Percentiles rank a stretch among this genome's conserved stretches.
These are phyloP conservation scores for Dentipellis sp. DNA, from an alignment of 768 basidiomycete genomes.

Conservation along the genomic window DNA sequence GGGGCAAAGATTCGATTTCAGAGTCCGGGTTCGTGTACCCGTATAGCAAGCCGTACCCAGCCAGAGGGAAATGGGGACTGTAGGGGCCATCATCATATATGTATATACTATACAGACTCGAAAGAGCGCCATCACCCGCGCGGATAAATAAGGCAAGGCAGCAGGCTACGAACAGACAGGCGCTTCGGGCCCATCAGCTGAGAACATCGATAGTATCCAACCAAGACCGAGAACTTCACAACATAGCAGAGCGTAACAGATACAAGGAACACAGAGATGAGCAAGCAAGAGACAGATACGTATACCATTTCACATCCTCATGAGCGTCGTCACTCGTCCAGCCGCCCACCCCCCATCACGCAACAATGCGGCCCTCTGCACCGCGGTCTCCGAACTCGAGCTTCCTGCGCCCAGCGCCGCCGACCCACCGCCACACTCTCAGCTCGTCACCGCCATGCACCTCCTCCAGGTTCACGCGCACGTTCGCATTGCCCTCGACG, in stretches of 20 bases:
- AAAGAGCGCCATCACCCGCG: too few species aligned
- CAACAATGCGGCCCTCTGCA: not conserved
- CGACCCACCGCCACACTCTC: conserved; percentile 90
- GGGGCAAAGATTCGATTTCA: too few species aligned
- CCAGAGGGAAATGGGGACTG: too few species aligned
- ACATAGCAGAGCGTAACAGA: not conserved
- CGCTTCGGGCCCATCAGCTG: too few species aligned
- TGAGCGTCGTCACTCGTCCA: not conserved
- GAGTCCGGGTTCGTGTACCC: too few species aligned
- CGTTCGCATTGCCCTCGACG: conserved; percentile 88
- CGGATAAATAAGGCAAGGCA: too few species aligned
- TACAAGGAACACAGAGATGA: too few species aligned
- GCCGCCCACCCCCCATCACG: too few species aligned
- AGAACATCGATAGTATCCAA: too few species aligned
- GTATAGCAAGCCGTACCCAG: too few species aligned
- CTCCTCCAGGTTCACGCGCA: conserved; percentile 78
- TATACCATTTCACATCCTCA: not conserved
- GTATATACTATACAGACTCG: too few species aligned
- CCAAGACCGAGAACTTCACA: not conserved
- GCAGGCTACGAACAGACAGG: not conserved
- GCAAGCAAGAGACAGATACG: not conserved
- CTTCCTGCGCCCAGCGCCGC: conserved; percentile 24
- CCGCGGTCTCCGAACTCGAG: conserved; percentile 1
- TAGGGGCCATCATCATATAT: not conserved
- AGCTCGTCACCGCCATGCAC: conserved; percentile 78